Evolutionary conservation across 2,329 filamentous ascomycete species (phyloP).

Genomic region (Xylariaceae sp.): DNA sequence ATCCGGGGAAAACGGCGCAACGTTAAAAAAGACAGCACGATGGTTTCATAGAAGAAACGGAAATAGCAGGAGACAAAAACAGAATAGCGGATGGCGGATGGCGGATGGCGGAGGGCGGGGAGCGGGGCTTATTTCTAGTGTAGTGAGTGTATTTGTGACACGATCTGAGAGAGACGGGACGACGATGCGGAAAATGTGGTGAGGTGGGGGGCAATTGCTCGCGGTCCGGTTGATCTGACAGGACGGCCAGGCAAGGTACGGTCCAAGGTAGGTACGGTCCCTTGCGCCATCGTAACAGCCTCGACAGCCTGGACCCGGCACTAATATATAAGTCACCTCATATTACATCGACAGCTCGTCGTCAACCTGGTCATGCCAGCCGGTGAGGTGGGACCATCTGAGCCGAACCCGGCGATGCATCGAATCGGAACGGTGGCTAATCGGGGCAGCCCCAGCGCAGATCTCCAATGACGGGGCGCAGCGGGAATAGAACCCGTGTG

Average conservation of each 20-base stretch:
- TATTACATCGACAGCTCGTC: not conserved
- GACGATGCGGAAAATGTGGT: not conserved
- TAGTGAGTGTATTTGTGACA: too few relatives aligned
- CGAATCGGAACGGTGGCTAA: not conserved
- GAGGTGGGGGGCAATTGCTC: too few relatives aligned
- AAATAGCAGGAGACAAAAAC: not conserved
- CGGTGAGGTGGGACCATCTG: not conserved
- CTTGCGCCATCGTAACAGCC: not conserved
- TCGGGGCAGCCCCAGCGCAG: not conserved
- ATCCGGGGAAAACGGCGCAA: not conserved
- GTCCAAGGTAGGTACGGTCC: too few relatives aligned
- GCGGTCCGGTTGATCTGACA: too few relatives aligned
- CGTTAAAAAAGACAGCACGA: not conserved
- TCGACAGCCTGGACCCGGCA: too few relatives aligned
- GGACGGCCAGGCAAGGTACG: too few relatives aligned
- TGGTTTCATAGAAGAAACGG: not conserved
- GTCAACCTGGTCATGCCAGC: not conserved
- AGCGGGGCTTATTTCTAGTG: not conserved
- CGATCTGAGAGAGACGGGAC: not conserved
- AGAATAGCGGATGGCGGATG: not conserved
- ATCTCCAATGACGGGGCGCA: not conserved
- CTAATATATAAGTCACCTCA: not conserved
- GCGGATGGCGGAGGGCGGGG: not conserved
- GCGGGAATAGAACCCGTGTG: not conserved
- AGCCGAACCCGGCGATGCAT: not conserved